Conservation (phyloP, 768 basidiomycete species). For the Boletus sp. region DNA sequence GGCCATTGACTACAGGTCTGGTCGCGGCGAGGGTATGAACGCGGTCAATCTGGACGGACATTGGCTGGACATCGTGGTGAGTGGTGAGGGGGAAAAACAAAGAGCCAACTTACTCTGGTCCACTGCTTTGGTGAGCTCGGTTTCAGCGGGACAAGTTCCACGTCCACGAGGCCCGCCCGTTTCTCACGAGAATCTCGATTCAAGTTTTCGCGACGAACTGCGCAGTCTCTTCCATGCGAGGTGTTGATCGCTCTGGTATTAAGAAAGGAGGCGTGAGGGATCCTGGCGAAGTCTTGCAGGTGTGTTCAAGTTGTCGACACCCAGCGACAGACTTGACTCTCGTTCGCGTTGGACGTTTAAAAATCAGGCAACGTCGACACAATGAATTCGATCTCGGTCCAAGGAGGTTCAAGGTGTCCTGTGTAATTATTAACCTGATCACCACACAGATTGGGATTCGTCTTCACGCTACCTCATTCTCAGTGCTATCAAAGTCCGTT, state of each 20-base stretch:
- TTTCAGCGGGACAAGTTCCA: conserved; percentile 13
- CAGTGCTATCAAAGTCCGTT: too few species aligned
- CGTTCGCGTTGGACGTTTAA: too few species aligned
- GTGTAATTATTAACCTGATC: too few species aligned
- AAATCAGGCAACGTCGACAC: too few species aligned
- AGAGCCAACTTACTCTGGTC: conserved; percentile 7
- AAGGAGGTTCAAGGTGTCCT: neutral
- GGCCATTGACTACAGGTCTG: conserved; percentile 4
- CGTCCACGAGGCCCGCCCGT: conserved; percentile 17
- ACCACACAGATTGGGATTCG: too few species aligned
- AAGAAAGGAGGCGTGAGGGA: neutral
- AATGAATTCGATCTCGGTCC: neutral
- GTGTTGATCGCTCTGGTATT: neutral
- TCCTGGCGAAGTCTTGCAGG: neutral
- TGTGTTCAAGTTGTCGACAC: neutral
- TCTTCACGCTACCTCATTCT: too few species aligned
- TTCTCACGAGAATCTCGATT: conserved; percentile 12
- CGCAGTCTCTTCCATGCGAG: neutral
- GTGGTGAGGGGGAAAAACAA: neutral
- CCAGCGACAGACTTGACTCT: neutral
- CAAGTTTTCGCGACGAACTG: neutral
- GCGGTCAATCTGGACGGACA: conserved; percentile 31
- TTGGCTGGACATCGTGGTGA: conserved; percentile 4
- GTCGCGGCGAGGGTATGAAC: conserved; percentile 19
- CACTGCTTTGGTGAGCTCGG: conserved; percentile 13